Percentiles rank a stretch among this genome's conserved stretches.
phyloP scores from a whole-genome alignment of 2,329 filamentous ascomycete genomes.

The Clarireedia homoeocarpa region DNA sequence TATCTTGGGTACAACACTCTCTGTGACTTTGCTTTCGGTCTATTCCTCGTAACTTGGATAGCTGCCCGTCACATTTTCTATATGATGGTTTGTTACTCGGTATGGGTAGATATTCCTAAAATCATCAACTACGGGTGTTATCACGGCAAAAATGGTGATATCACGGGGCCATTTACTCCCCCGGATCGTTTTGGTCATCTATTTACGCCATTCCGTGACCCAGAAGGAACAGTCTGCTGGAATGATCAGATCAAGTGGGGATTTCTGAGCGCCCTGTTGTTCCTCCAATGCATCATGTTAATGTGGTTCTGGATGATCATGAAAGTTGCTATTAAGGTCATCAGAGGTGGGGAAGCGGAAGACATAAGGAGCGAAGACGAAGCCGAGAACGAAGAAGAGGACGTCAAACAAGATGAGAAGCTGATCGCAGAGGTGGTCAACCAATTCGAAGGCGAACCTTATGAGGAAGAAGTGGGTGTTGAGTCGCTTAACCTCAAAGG shows the following conservation, averaged over 20 bases:
- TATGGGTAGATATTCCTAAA: slow-evolving; percentile 57
- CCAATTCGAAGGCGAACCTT: slow-evolving; percentile 29
- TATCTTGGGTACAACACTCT: slow-evolving; percentile 69
- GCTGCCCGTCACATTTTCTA: slow-evolving; percentile 76
- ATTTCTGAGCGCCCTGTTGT: slow-evolving; percentile 70
- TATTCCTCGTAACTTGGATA: slow-evolving; percentile 85
- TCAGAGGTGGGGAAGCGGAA: slow-evolving; percentile 70
- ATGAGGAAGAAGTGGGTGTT: slow-evolving; percentile 70
- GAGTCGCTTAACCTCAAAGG: slow-evolving; percentile 61
- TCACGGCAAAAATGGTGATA: slow-evolving; percentile 44
- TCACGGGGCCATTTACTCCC: slow-evolving; percentile 46
- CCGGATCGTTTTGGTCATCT: slow-evolving; percentile 53
- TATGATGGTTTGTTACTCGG: slow-evolving; percentile 71
- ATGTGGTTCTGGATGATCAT: slow-evolving; percentile 89
- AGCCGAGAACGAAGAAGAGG: slow-evolving; percentile 49
- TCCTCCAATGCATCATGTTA: slow-evolving; percentile 71
- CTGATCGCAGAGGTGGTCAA: slow-evolving; percentile 6
- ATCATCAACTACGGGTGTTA: slow-evolving; percentile 67
- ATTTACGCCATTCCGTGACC: slow-evolving; percentile 64
- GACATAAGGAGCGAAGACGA: slow-evolving; percentile 86
- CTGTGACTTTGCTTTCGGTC: slow-evolving; percentile 76
- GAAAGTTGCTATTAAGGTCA: slow-evolving; percentile 70
- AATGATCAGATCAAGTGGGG: slow-evolving; percentile 64
- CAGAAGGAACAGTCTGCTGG: slow-evolving; percentile 72
- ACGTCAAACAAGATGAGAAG: slow-evolving; percentile 13